Conservation (phyloP, 2,329 filamentous ascomycete species). For the Ilyonectria robusta region DNA sequence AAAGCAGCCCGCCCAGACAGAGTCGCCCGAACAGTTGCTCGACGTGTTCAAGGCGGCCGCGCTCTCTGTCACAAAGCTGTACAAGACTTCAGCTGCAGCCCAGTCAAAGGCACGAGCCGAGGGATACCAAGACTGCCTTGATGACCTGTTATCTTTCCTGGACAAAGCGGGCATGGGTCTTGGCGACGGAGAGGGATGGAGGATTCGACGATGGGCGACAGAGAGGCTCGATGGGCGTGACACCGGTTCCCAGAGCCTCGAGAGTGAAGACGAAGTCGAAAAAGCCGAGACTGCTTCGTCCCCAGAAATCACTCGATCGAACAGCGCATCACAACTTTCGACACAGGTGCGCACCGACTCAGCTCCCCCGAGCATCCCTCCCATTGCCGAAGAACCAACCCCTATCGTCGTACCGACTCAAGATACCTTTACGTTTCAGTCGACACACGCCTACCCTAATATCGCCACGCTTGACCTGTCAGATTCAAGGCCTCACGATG, state of each 20-base stretch:
- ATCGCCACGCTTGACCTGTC: constrained; percentile 73
- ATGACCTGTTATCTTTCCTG: constrained; percentile 88
- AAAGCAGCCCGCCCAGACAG: constrained; percentile 51
- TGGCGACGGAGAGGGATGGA: constrained; percentile 82
- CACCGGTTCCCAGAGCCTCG: constrained; percentile 65
- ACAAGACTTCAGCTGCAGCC: constrained; percentile 88
- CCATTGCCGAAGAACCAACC: constrained; percentile 49
- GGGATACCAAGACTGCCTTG: constrained; percentile 94
- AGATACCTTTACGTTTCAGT: constrained; percentile 79
- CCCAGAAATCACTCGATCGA: constrained; percentile 68
- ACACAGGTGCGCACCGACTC: constrained; percentile 47
- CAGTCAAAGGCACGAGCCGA: constrained; percentile 82
- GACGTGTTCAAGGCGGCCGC: constrained; percentile 94
- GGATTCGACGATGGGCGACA: constrained; percentile 74
- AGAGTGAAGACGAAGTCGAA: constrained; percentile 79
- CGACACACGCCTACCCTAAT: constrained; percentile 72
- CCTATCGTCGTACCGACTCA: constrained; percentile 68
- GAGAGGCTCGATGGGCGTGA: constrained; percentile 78
- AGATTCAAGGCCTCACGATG: constrained; percentile 62
- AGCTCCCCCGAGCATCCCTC: constrained; percentile 44
- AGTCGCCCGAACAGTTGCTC: constrained; percentile 77
- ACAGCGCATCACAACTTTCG: constrained; percentile 55
- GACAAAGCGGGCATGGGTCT: constrained; percentile 86
- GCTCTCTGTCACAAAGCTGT: constrained; percentile 94
- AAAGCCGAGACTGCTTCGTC: constrained; percentile 73